phyloP scores from a whole-genome alignment of 148 eudicot species.

The Rhododendron simsii region DNA sequence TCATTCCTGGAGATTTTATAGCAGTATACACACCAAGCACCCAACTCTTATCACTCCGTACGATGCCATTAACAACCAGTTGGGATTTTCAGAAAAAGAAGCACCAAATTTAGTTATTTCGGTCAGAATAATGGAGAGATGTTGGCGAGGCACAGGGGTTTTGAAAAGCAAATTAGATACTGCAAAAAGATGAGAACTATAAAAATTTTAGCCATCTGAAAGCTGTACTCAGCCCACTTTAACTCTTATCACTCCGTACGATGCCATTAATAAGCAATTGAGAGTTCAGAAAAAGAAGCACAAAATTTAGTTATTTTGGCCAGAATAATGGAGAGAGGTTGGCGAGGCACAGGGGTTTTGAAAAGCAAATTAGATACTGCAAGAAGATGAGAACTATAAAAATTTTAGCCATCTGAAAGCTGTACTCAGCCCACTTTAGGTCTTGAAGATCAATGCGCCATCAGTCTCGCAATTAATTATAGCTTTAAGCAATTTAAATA shows the following conservation, averaged over 20 bases:
- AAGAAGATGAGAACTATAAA: not conserved
- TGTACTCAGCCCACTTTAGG: not conserved
- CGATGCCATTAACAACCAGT: not conserved
- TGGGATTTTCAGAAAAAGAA: not conserved
- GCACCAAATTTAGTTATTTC: not conserved
- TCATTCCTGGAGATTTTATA: not conserved
- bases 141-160: not conserved
- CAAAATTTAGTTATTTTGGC: not conserved
- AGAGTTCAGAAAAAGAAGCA: not conserved
- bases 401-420: not conserved
- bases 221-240: not conserved
- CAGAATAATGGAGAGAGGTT: not conserved
- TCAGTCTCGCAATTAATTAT: not conserved
- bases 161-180: not conserved
- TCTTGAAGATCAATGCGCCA: not conserved
- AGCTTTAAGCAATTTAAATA: not conserved
- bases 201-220: not conserved
- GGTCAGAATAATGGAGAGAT: not conserved
- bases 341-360: too few relatives aligned
- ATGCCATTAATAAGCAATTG: not conserved
- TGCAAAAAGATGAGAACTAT: not conserved
- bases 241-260: not conserved
- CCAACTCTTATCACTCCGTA: not conserved
- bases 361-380: not conserved
- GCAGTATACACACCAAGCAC: not conserved